Evolutionary conservation across 352 stramenopile genomes (phyloP).

Genomic region (Globisporangium nunn): DNA sequence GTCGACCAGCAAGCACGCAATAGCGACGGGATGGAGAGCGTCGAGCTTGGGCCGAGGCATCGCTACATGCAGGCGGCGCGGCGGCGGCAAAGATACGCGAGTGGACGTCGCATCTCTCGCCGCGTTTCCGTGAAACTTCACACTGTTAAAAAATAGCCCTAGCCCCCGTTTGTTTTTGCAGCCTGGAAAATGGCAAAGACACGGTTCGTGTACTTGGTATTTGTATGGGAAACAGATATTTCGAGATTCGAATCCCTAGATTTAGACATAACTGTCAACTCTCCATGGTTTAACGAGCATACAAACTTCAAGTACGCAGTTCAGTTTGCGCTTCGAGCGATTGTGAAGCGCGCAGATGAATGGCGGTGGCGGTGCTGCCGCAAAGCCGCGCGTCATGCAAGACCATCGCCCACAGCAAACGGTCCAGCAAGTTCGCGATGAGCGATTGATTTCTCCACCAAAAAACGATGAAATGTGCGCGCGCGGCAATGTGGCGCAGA

Average conservation of each 20-base stretch:
- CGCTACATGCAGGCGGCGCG: not conserved
- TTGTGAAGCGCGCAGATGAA: not conserved
- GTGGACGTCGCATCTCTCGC: conserved; percentile 11
- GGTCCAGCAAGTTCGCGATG: not conserved
- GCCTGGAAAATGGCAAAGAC: not conserved
- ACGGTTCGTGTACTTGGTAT: not conserved
- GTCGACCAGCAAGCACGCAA: no score
- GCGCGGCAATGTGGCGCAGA: no score
- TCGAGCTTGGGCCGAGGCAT: no score
- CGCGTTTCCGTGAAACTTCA: conserved; percentile 1
- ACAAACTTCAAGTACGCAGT: not conserved
- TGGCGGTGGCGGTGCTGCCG: not conserved
- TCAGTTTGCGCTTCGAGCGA: not conserved
- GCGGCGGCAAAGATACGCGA: conserved; percentile 42
- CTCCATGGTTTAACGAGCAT: not conserved
- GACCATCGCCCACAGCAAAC: not conserved
- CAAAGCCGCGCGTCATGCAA: not conserved
- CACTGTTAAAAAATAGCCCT: conserved; percentile 12
- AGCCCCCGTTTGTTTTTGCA: conserved; percentile 8
- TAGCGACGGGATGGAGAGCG: no score
- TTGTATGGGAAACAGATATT: not conserved
- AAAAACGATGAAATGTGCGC: not conserved
- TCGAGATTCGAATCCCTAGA: not conserved
- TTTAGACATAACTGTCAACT: not conserved
- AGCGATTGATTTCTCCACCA: not conserved